phyloP scores from a whole-genome alignment of 208 protist genomes.

The Lotmaria passim region DNA sequence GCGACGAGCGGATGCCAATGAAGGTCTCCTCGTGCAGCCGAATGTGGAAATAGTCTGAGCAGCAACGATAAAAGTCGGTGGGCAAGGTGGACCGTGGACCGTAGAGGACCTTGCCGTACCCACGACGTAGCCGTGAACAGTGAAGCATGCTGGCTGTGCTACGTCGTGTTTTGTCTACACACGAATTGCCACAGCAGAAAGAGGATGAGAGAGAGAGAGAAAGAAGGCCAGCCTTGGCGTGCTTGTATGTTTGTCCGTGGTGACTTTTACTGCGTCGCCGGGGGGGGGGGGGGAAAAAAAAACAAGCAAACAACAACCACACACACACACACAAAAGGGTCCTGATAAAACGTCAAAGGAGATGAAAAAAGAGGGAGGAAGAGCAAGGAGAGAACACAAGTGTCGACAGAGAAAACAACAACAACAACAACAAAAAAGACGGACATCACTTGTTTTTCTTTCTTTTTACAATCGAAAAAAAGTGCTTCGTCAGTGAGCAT shows the following conservation, averaged over 20 bases:
- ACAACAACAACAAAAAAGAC: not conserved
- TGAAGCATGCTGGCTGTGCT: constrained; percentile 50
- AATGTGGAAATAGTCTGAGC: constrained; percentile 62
- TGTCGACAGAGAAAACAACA: not conserved
- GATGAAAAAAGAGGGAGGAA: no score
- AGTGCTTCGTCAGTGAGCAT: no score
- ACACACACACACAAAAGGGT: no score
- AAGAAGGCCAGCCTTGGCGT: not conserved
- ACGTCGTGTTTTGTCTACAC: no score
- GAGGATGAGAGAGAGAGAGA: constrained; percentile 8
- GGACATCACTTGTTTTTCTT: not conserved
- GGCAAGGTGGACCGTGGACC: constrained; percentile 70
- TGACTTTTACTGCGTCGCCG: no score
- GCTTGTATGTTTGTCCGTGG: no score
- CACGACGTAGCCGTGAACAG: constrained; percentile 28
- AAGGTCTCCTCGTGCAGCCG: constrained; percentile 75
- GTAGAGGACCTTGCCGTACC: constrained; percentile 79
- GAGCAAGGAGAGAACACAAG: not conserved
- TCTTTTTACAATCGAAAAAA: constrained; percentile 1
- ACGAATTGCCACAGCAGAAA: constrained; percentile 21
- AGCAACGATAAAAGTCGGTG: constrained; percentile 73
- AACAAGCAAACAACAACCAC: no score
- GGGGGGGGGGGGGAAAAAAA: no score
- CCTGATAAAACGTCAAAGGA: no score
- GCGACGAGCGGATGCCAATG: constrained; percentile 84